These are phyloP conservation scores for Vaccinium vitisidaea DNA, from an alignment of 148 eudicot species.

Conservation along the genomic window DNA sequence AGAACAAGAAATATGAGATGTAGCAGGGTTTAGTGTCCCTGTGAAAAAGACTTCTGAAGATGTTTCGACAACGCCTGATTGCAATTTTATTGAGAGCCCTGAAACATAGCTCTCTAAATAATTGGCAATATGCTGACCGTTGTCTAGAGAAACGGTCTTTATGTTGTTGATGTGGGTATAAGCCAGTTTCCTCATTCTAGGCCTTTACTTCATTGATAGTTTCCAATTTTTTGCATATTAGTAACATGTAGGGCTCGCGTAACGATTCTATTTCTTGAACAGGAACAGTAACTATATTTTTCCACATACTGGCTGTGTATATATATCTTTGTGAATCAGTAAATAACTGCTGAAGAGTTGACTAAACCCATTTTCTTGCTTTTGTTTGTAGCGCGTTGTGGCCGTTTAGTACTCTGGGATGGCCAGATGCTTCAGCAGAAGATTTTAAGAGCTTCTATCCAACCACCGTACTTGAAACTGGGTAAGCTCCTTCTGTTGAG, in stretches of 20 bases:
- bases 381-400: constrained; percentile 61
- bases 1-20: neutral
- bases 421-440: constrained; percentile 87
- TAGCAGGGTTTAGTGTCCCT: neutral
- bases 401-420: constrained; percentile 99
- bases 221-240: neutral
- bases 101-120: neutral
- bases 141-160: neutral
- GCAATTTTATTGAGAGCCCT: neutral
- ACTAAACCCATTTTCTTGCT: constrained; percentile 14
- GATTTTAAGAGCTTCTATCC: constrained; percentile 86
- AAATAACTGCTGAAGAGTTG: neutral
- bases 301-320: neutral
- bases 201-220: neutral
- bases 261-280: neutral
- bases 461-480: constrained; percentile 94
- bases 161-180: neutral
- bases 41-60: neutral
- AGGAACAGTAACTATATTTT: neutral
- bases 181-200: neutral
- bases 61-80: neutral
- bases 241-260: neutral
- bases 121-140: neutral
- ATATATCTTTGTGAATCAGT: neutral
- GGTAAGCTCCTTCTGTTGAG: constrained; percentile 42